Evolutionary conservation across 1,284 basidiomycete species (phyloP), one percentile per base, ranked within the genome.

Genomic region (Vanrija sp.): DNA sequence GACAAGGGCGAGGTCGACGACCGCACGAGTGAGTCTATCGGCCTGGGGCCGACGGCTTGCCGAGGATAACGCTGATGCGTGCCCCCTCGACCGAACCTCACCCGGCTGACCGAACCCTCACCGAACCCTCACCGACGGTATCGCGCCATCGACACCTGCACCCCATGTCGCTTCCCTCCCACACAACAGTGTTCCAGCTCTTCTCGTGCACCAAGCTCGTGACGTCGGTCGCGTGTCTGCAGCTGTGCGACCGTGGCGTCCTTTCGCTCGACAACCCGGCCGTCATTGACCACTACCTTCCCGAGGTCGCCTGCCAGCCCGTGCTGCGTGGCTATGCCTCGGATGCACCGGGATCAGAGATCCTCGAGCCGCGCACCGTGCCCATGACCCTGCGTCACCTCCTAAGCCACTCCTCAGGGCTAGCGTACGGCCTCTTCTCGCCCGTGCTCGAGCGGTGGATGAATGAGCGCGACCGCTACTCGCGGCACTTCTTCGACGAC

Each of bases 131-230:
- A 31, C 31, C 31, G 31, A 31, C 31, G 12, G 12, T 31, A 12
- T 12, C 12, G 12, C 31, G 31, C 31, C 31, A 14, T 31, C 10
- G 31, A 31, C 12, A 10, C 25, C 25, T 10, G 8, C 7, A 27
- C 25, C 25, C 2, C 25, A 27, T 27, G 25, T 7, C 25, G 12
- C 25, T 10, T 27, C 31, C 12, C 31, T 31, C 15, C 31, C 31
- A 2, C 45, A 4, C 27, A 23, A 4, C 51, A 72, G 69, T 54
- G 2, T 51, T 67, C 4, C 65, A 71, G 55, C 49, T 69, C 19
- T 69, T 68, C 53, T 71, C 68, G 2, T 64, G 63, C 57, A 66
- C 66, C 44, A 73, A 72, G 57, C 59, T 72, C 3, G 62, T 71
- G 19, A 47, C 49, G 14, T 16, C 53, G 12, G 20, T 59, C 6